Evolutionary conservation across 1,284 basidiomycete genomes (phyloP), one percentile per base, ranked within the genome.

Genomic region (Ustilago lituana): DNA sequence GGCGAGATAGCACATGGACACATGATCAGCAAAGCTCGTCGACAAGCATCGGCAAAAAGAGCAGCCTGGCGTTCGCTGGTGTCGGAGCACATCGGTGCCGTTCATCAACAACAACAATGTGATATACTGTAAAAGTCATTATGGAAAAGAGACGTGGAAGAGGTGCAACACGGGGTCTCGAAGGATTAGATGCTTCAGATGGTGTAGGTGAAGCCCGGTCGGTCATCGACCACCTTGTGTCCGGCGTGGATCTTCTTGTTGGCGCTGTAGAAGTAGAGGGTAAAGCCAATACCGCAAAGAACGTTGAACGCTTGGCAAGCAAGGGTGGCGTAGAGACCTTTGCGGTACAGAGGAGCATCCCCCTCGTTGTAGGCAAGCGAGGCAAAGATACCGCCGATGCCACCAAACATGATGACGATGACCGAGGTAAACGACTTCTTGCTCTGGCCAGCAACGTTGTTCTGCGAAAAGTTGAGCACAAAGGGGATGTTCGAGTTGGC

Each of bases 331-430:
- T 65, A 71, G n/a, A 78, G 62, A 38, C 76, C 76, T 41, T 63
- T 56, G 23, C 67, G 57, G 70, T 78, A 78, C 40, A 63, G 55
- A 22, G 75, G 74, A n/a, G 76, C 72, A 22, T 76, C 68, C 58
- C 68, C 60, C 57, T 74, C 63, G 53, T 78, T 76, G 78, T 76
- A 83, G 22, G 76, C 68, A 26, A 78, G 58, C 15, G 80, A 80
- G 15, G 83, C 82, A 50, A 84, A 67, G 70, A 85, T 84, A 51
- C 84, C 84, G 20, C 84, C 84, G 27, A 84, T 61, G 55, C 83
- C 83, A 39, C 83, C 84, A 47, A 82, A 80, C 35, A 77, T 81
- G 52, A 84, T 81, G 39, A 83, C 77, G 38, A 84, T 57, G 26
- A 84, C 83, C 19, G 77, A 77, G n/a, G 78, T 71, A 64, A 82